Evolutionary conservation across 352 stramenopile genomes (phyloP).

Genomic region (Globisporangium okanoganense): DNA sequence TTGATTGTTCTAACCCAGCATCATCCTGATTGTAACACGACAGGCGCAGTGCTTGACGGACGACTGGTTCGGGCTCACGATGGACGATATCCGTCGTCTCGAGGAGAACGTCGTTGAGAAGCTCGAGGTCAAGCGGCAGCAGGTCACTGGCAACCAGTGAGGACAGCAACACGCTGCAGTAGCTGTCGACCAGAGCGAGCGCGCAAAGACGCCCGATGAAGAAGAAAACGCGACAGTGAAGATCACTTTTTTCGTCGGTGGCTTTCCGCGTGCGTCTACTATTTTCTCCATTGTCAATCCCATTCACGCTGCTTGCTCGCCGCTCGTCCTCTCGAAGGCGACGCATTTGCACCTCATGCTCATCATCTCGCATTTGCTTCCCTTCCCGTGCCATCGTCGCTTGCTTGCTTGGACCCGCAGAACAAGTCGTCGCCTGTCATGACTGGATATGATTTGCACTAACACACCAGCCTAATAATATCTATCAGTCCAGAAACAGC

Average conservation of each 20-base stretch:
- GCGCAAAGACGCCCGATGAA: not conserved
- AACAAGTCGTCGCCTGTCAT: no score
- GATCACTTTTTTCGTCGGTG: not conserved
- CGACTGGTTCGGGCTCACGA: conserved; percentile 79
- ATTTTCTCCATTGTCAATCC: not conserved
- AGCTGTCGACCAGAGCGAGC: conserved; percentile 2
- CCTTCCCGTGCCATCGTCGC: no score
- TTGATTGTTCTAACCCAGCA: not conserved
- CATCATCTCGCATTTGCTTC: no score
- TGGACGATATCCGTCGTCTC: conserved; percentile 82
- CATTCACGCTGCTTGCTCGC: not conserved
- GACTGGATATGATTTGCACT: no score
- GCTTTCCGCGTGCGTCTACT: not conserved
- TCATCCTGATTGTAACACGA: conserved; percentile 13
- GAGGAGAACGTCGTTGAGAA: conserved; percentile 73
- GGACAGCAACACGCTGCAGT: not conserved
- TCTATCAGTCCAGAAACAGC: not conserved
- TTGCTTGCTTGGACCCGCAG: no score
- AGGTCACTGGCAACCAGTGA: conserved; percentile 40
- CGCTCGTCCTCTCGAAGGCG: not conserved
- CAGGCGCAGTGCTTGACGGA: conserved; percentile 78
- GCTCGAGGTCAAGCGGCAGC: conserved; percentile 65
- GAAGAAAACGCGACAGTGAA: not conserved
- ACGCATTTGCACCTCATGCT: not conserved
- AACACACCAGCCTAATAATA: no score